These are phyloP conservation scores for Phytopythium kandeliae DNA, from an alignment of 352 stramenopile species.

Conservation along the genomic window DNA sequence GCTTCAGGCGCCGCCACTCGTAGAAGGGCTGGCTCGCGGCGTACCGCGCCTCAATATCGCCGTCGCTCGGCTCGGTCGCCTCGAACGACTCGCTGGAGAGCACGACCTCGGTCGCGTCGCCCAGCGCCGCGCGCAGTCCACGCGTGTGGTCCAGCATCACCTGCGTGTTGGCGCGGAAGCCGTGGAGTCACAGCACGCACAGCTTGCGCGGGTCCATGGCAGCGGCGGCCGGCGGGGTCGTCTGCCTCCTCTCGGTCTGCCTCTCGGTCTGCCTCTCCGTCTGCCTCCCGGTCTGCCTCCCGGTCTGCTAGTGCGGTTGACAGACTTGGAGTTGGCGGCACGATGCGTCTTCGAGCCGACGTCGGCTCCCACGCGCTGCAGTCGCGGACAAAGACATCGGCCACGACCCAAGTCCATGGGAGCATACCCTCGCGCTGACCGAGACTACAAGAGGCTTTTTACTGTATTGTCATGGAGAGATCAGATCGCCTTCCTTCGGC, in stretches of 20 bases:
- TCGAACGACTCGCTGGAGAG: constrained; percentile 35
- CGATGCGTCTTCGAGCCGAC: too few relatives aligned
- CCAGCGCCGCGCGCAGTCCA: constrained; percentile 25
- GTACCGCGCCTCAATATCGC: constrained; percentile 28
- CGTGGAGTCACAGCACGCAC: constrained; percentile 47
- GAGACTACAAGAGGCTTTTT: too few relatives aligned
- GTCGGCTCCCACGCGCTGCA: too few relatives aligned
- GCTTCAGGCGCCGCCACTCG: constrained; percentile 32
- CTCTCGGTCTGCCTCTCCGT: too few relatives aligned
- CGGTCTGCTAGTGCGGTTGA: too few relatives aligned
- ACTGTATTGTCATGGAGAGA: too few relatives aligned
- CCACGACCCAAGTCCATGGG: too few relatives aligned
- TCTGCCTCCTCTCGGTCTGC: too few relatives aligned
- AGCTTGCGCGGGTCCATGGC: constrained; percentile 13
- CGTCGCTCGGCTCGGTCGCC: constrained; percentile 21
- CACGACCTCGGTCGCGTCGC: constrained; percentile 25
- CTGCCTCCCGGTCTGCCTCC: too few relatives aligned
- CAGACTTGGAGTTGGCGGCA: too few relatives aligned
- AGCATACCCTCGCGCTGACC: too few relatives aligned
- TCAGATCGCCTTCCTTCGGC: constrained; percentile 25
- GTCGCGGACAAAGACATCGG: too few relatives aligned
- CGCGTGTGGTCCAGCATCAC: constrained; percentile 43
- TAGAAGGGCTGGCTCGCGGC: constrained; percentile 24
- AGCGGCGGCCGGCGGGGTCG: constrained; percentile 7
- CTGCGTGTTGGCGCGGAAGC: constrained; percentile 41